Base-by-base conservation (phyloP, 2,329 filamentous ascomycete genomes). In the Colletotrichum chrysophilum region DNA sequence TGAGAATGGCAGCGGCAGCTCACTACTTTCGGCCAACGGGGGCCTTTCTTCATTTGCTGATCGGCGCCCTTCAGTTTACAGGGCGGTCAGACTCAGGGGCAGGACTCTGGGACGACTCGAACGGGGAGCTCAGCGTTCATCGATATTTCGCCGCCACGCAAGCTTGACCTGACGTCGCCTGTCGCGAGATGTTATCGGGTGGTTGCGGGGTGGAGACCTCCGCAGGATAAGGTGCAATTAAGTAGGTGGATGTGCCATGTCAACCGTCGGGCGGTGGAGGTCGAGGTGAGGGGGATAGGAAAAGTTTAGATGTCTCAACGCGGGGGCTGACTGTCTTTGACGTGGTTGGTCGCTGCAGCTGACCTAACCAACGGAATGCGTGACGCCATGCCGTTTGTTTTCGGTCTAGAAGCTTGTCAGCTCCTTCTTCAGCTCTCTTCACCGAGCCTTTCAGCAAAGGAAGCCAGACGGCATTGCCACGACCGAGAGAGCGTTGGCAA, bases 191-290 rank as follows among this genome's bases (percentile, higher is more conserved):
- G 71, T 64, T 62, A 52, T 64, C 28, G 34, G n/a, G 32, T 28
- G 26, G 62, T 32, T 71, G 43, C 71, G 71, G 71, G 21, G 71
- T 74, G 67, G 71, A 74, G 66, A 71, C 60, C 66, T 71, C 71
- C 66, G 71, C 71, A 74, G 34, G 60, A 66, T 60, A 60, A 60
- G 43, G 21, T 6, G 13, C 16, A 18, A 34, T 61, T 34, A 43
- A 43, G 58, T 34, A 64, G 36, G 48, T 74, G 66, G 34, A 67
- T 48, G 52, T 71, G 43, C 28, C 24, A 30, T 61, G 58, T 30
- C 58, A 34, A 30, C 55, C 21, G 26, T 48, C 38, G 38, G 38
- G 38, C 14, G 55, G 55, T 28, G 55, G 21, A 58, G 52, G 21
- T 30, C 38, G 12, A 58, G 43, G 66, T 66, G 60, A 66, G 69